Evolutionary conservation across 1,284 basidiomycete genomes (phyloP), one percentile per base, ranked within the genome.

Genomic region (Rhodotorula mucilaginosa): DNA sequence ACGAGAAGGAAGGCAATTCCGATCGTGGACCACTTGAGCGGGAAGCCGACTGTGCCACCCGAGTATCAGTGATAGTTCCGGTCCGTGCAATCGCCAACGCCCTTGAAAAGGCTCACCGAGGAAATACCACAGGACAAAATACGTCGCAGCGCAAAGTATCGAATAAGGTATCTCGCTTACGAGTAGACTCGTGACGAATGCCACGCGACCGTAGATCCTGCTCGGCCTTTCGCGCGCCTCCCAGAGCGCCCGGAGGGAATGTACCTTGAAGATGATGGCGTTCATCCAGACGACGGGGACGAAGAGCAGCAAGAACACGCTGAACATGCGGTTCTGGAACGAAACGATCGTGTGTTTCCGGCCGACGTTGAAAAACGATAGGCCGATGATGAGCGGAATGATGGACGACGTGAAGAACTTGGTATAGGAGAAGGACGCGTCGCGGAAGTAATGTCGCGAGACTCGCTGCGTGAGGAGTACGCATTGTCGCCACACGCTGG

Each of bases 141-240:
- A 94, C 0, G 88, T 83, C 64, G 88, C 79, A 2, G 86, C 89
- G 74, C 90, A 93, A 3, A 89, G 73, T 19, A 77, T 16, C 62
- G 87, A 90, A 82, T 91, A 90, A 1, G 90, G 92, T 72, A 91
- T 86, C 82, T 95, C 92, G 70, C 91, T 89, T 23, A 92, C 80
- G 54, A 94, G 58, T 58, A 78, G 61, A 16, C 88, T 88, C 61
- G 91, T 86, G 13, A 91, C 90, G 80, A 95, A 95, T 61, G 92
- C 90, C 73, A 87, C 88, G 0, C 89, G 87, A 1, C 88, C 90
- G 80, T 92, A 92, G 67, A 84, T 84, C 79, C 83, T 82, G 68
- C 82, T 83, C 29, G 80, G 71, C 12, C 72, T 52, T 54, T 78
- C 77, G 31, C 75, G 52, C 39, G 73, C 72, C 64, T 77, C 67